Percentiles rank a stretch among this genome's conserved stretches.
Evolutionary conservation across 257 asterid genomes (phyloP).

Genomic region (Capsicum rhomboideum): DNA sequence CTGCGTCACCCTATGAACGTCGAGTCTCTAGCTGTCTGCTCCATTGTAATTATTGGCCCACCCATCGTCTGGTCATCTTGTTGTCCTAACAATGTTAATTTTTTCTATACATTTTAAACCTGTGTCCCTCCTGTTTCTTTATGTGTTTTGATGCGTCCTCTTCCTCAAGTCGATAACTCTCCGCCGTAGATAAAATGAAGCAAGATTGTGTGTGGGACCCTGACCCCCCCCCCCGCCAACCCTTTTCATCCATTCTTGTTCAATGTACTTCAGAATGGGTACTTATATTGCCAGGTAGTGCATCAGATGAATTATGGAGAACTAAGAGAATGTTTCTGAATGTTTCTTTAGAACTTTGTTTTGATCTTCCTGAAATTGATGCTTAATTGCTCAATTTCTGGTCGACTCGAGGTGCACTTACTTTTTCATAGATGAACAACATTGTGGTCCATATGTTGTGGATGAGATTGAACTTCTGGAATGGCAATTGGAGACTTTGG

Average conservation of each 20-base stretch:
- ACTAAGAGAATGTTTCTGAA: no score
- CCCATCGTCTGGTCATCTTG: background rate
- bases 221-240: no score
- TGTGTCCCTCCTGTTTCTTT: background rate
- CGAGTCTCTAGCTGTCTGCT: background rate
- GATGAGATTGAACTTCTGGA: no score
- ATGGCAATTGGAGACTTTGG: no score
- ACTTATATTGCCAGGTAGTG: no score
- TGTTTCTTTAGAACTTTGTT: no score
- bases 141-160: background rate
- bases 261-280: background rate
- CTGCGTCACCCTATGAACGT: conserved; percentile 40
- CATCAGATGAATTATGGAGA: no score
- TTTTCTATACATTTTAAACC: background rate
- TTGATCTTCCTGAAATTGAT: no score
- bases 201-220: background rate
- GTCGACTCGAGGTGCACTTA: no score
- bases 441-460: no score
- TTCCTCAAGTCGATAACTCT: background rate
- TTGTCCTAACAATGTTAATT: background rate
- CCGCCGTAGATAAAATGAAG: background rate
- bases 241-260: background rate
- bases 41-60: background rate
- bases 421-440: no score
- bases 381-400: no score